These are phyloP conservation scores for Graphilbum fragrans DNA, from an alignment of 2,329 filamentous ascomycete genomes.

Conservation along the genomic window DNA sequence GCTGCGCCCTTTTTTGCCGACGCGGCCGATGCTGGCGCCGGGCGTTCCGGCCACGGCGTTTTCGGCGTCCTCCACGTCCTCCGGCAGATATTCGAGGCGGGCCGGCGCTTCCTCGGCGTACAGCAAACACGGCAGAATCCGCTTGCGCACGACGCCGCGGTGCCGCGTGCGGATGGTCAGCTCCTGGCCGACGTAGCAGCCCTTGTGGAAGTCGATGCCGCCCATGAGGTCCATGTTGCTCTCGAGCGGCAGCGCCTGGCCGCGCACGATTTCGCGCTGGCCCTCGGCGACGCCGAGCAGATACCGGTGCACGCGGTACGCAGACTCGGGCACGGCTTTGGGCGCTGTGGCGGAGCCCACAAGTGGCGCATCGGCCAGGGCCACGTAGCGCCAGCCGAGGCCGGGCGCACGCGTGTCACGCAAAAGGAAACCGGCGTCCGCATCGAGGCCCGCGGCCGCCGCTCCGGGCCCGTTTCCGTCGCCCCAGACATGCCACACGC, in stretches of 20 bases:
- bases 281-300: slow-evolving; percentile 77
- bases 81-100: slow-evolving; percentile 14
- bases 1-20: slow-evolving; percentile 49
- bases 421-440: background rate
- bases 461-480: slow-evolving; percentile 23
- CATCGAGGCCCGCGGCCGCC: background rate
- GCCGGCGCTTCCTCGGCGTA: slow-evolving; percentile 36
- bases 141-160: slow-evolving; percentile 83
- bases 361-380: slow-evolving; percentile 6
- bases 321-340: slow-evolving; percentile 30
- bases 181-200: slow-evolving; percentile 95
- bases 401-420: slow-evolving; percentile 40
- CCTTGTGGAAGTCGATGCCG: slow-evolving; percentile 87
- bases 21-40: slow-evolving; percentile 36
- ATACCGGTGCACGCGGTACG: slow-evolving; percentile 68
- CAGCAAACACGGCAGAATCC: slow-evolving; percentile 69
- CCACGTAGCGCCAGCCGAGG: slow-evolving; percentile 39
- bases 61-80: background rate
- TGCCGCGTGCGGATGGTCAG: slow-evolving; percentile 92
- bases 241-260: slow-evolving; percentile 71
- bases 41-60: slow-evolving; percentile 26
- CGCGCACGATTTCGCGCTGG: slow-evolving; percentile 60
- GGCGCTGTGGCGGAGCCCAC: slow-evolving; percentile 8
- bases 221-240: slow-evolving; percentile 77
- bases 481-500: slow-evolving; percentile 66